Evolutionary conservation across 1,284 basidiomycete genomes (phyloP).

Genomic region (Ceratobasidium sp.): DNA sequence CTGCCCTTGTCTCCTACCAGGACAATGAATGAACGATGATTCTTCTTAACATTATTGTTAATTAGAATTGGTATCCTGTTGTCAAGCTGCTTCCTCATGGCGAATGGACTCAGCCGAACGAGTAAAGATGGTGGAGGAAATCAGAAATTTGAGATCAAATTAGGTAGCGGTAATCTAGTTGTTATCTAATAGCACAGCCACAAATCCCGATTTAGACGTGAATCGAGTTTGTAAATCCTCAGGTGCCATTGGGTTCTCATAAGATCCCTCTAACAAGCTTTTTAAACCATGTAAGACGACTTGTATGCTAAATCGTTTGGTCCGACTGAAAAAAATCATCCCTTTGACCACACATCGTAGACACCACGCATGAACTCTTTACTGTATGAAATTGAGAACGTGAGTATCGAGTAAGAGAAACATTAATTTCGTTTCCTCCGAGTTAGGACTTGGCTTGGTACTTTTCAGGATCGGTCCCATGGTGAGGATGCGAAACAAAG

Average conservation of each 20-base stretch:
- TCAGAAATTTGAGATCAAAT: conserved; percentile 45
- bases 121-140: conserved; percentile 30
- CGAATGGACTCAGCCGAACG: not conserved
- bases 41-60: conserved; percentile 92
- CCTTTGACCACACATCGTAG: not conserved
- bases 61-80: conserved; percentile 93
- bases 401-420: not conserved
- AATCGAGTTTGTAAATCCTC: not conserved
- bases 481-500: conserved; percentile 88
- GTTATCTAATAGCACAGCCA: conserved; percentile 40
- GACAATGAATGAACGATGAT: conserved; percentile 96
- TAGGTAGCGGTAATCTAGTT: not conserved
- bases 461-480: conserved; percentile 87
- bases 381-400: not conserved
- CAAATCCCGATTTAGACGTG: not conserved
- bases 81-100: conserved; percentile 74
- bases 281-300: not conserved
- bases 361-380: not conserved
- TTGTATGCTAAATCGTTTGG: too few relatives aligned
- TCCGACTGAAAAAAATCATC: too few relatives aligned
- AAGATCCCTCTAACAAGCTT: too few relatives aligned
- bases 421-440: not conserved
- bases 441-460: conserved; percentile 60
- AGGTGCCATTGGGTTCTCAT: not conserved
- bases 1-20: conserved; percentile 95